A percentile compares a stretch with the other conserved stretches of the same genome.
These are phyloP conservation scores for Quercus glauca DNA, from an alignment of 306 rosid species.

Conservation along the genomic window DNA sequence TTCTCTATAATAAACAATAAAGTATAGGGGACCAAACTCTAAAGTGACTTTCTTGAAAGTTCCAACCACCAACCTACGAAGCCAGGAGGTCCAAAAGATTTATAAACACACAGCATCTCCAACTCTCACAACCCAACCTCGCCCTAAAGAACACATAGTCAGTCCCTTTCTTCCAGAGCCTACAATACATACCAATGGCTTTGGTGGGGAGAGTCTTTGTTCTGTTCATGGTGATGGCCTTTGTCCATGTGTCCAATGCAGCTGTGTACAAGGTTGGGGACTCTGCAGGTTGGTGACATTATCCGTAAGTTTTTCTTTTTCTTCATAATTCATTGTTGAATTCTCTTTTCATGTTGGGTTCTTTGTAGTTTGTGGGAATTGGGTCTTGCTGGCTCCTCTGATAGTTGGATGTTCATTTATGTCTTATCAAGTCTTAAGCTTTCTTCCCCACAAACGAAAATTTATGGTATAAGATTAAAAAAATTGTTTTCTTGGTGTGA, in stretches of 20 bases:
- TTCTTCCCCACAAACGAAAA: too few relatives aligned
- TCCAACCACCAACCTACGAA: slow-evolving; percentile 23
- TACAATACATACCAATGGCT: slow-evolving; percentile 35
- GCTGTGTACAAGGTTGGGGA: slow-evolving; percentile 80
- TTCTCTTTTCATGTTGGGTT: not conserved
- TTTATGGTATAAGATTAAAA: too few relatives aligned
- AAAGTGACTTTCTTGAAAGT: slow-evolving; percentile 17
- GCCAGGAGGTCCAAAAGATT: slow-evolving; percentile 28
- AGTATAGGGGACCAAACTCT: slow-evolving; percentile 3
- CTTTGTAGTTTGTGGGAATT: not conserved
- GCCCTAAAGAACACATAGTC: not conserved
- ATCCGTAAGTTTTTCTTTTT: slow-evolving; percentile 50
- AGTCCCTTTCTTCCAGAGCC: not conserved
- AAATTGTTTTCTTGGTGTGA: too few relatives aligned
- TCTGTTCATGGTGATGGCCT: slow-evolving; percentile 23
- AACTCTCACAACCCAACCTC: slow-evolving; percentile 8
- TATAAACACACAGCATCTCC: slow-evolving; percentile 28
- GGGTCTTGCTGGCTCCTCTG: too few relatives aligned
- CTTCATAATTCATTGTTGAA: not conserved
- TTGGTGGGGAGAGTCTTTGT: slow-evolving; percentile 32
- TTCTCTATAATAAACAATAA: slow-evolving; percentile 12
- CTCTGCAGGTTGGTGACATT: slow-evolving; percentile 76
- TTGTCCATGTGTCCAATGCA: slow-evolving; percentile 40
- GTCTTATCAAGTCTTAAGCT: too few relatives aligned
- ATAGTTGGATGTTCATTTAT: too few relatives aligned